Base-by-base conservation (phyloP, 2,329 filamentous ascomycete species). In the Epichloe scottii region DNA sequence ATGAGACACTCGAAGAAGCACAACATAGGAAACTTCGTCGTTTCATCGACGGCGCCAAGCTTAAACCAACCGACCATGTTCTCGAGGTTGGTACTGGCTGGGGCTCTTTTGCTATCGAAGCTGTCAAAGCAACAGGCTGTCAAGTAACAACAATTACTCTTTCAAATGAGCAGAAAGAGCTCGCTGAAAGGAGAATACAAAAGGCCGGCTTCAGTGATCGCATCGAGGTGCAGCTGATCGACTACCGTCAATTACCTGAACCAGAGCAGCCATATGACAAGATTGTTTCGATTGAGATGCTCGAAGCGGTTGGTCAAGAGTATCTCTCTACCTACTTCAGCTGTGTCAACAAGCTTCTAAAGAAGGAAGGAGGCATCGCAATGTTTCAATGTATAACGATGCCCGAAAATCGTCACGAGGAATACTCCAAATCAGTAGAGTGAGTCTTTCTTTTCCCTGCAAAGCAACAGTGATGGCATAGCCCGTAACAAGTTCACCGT, bases 321-420 rank as follows among this genome's bases (percentile, higher is more conserved):
- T 87, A 79, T 57, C 65, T 89, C 34, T 71, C 74, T 19, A 82
- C 77, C 2, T 89, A 87, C 61, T 89, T 89, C 61, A 67, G 70
- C 17, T 79, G 77, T 56, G 72, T 89, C 48, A 70, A 87, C 57
- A 70, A 71, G 51, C 63, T 87, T 34, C 64, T 89, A 42, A 87
- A 88, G 64, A 73, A 72, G 46, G 73, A 83, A 15, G 81, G 79
- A 3, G 80, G 83, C 1, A 76, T 87, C 42, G 82, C 79, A 6
- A 78, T 84, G 46, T 86, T 89, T 64, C 85, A 88, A 63, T 87
- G 84, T 65, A 88, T 87, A 60, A 88, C 85, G 2, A 87, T 87
- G 77, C 84, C 84, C 0, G 82, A 88, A 60, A 70, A 74, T 39
- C 74, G 82, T 48, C 83, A 86, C 61, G 78, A 80, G 55, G 76